Percentiles rank a stretch among this genome's conserved stretches.
These are phyloP conservation scores for Polysphondylium violaceum DNA, from an alignment of 78 protist species.

Conservation along the genomic window DNA sequence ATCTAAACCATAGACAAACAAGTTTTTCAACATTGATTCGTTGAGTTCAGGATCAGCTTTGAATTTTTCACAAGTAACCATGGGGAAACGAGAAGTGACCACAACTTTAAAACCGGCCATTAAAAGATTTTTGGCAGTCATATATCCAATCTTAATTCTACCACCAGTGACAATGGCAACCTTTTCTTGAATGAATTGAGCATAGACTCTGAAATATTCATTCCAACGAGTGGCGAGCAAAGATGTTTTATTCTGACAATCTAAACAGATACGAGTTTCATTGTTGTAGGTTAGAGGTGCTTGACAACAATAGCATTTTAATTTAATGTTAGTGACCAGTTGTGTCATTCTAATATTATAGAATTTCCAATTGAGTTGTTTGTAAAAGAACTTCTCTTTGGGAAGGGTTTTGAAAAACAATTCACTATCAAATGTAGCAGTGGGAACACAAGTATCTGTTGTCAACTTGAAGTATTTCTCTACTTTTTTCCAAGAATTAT, in stretches of 20 bases:
- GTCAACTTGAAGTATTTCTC: too few relatives aligned
- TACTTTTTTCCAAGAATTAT: too few relatives aligned
- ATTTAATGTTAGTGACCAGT: neutral
- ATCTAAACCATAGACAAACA: conserved; percentile 76
- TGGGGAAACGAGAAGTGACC: conserved; percentile 87
- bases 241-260: too few relatives aligned
- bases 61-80: neutral
- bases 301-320: conserved; percentile 21
- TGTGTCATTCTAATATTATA: neutral
- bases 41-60: neutral
- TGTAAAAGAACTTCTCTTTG: neutral
- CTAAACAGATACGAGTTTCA: neutral
- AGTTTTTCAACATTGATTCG: neutral
- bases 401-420: too few relatives aligned
- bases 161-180: conserved; percentile 89
- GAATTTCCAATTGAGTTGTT: conserved; percentile 5
- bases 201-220: neutral
- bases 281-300: neutral
- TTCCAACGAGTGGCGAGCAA: neutral
- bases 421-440: too few relatives aligned
- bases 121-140: conserved; percentile 36
- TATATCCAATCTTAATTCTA: conserved; percentile 85
- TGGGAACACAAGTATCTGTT: too few relatives aligned
- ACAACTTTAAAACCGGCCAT: conserved; percentile 69
- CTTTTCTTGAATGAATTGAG: conserved; percentile 2